These are phyloP conservation scores for Cavenderia fasciculata DNA, from an alignment of 78 protist species.

Conservation along the genomic window DNA sequence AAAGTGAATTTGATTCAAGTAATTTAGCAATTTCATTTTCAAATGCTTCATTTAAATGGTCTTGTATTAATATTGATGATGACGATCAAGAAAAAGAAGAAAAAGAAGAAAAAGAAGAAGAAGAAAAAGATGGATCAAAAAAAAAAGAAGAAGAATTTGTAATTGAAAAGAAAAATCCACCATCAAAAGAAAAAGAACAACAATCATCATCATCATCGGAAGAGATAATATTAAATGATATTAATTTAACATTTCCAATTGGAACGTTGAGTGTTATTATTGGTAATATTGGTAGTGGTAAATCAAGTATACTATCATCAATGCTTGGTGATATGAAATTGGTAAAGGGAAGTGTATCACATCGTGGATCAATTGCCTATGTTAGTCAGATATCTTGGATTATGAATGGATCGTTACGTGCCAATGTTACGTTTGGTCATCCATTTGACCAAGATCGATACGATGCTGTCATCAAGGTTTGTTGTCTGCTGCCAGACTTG, in stretches of 20 bases:
- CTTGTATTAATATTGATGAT: neutral
- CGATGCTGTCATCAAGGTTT: neutral
- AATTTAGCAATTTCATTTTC: neutral
- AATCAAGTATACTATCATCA: slow-evolving; percentile 81
- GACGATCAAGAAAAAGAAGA: neutral
- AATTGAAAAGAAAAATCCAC: no score
- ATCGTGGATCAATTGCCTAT: slow-evolving; percentile 64
- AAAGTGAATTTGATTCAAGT: neutral
- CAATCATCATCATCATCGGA: neutral
- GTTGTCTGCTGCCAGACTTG: slow-evolving; percentile 5
- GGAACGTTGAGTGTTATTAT: slow-evolving; percentile 60
- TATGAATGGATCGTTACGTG: slow-evolving; percentile 89
- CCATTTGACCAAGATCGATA: slow-evolving; percentile 39
- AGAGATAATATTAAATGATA: slow-evolving; percentile 29
- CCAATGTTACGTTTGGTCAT: slow-evolving; percentile 89
- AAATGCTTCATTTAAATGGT: slow-evolving; percentile 20
- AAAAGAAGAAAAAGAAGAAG: neutral
- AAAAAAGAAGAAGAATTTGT: neutral
- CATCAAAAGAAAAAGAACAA: neutral
- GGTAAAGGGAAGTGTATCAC: neutral
- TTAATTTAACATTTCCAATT: slow-evolving; percentile 1
- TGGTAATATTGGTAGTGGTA: slow-evolving; percentile 89
- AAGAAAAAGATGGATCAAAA: neutral
- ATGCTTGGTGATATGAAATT: slow-evolving; percentile 84
- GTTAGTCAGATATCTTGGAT: slow-evolving; percentile 95